Conservation (phyloP, 306 rosid genomes). For the Trifolium fragiferum region DNA sequence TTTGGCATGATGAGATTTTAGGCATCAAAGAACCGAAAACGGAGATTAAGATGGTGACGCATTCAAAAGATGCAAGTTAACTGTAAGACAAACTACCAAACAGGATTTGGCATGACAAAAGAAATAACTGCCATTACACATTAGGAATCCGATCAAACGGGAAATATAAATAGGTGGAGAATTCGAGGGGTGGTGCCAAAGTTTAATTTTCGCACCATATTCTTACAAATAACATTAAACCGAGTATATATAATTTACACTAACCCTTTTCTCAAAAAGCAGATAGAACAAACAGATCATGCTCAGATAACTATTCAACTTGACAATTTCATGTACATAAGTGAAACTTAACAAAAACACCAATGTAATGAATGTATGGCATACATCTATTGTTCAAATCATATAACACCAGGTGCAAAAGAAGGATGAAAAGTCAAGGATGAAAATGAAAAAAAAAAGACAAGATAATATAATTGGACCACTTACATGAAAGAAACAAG, state of each 20-base stretch:
- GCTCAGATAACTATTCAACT: constrained; percentile 28
- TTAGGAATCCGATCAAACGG: neutral
- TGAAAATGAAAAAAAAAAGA: neutral
- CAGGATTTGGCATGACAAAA: neutral
- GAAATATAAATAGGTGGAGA: neutral
- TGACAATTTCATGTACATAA: constrained; percentile 4
- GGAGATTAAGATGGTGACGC: neutral
- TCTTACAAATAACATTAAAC: neutral
- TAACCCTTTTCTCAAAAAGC: constrained; percentile 20
- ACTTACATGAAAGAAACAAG: constrained; percentile 31
- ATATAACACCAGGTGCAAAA: neutral
- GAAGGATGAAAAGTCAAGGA: neutral
- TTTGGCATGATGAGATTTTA: constrained; percentile 12
- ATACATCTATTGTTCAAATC: constrained; percentile 24
- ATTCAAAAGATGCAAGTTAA: constrained; percentile 35
- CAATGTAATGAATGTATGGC: neutral
- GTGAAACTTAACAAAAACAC: constrained; percentile 1
- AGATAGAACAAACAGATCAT: constrained; percentile 30
- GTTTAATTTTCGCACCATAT: constrained; percentile 11
- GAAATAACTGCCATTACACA: constrained; percentile 4
- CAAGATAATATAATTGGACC: constrained; percentile 34
- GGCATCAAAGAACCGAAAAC: constrained; percentile 30
- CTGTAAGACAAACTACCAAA: constrained; percentile 13
- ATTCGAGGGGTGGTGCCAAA: neutral
- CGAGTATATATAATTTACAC: neutral